Evolutionary conservation across 2,329 filamentous ascomycete species (phyloP).

Genomic region (Penicillium sp.): DNA sequence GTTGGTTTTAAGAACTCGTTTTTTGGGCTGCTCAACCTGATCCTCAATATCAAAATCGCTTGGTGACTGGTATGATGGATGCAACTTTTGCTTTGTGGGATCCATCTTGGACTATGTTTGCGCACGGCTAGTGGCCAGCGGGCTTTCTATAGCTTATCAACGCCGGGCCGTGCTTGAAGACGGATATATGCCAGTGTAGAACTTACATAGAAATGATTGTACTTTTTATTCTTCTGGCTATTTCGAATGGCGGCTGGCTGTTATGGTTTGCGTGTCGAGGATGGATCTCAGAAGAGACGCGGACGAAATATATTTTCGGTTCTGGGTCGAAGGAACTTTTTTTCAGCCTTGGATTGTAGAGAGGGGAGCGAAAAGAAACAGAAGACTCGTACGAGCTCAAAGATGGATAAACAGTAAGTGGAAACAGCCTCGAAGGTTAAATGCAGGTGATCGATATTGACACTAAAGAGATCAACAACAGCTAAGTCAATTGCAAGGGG

Average conservation of each 20-base stretch:
- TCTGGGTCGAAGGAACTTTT: too few relatives aligned
- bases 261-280: too few relatives aligned
- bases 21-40: not conserved
- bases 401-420: not conserved
- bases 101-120: not conserved
- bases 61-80: not conserved
- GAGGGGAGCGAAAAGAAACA: too few relatives aligned
- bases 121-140: not conserved
- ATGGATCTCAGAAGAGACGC: too few relatives aligned
- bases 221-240: not conserved
- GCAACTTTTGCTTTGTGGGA: too few relatives aligned
- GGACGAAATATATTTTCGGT: too few relatives aligned
- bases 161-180: too few relatives aligned
- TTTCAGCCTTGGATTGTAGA: too few relatives aligned
- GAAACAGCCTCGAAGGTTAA: not conserved
- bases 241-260: too few relatives aligned
- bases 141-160: not conserved
- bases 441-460: not conserved
- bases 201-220: not conserved
- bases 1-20: not conserved
- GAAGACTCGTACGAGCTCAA: too few relatives aligned
- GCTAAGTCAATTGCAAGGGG: not conserved
- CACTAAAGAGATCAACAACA: not conserved
- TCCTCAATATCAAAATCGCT: not conserved
- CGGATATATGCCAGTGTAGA: not conserved